Evolutionary conservation across 352 stramenopile genomes (phyloP).

Genomic region (Phytophthora fragariae): DNA sequence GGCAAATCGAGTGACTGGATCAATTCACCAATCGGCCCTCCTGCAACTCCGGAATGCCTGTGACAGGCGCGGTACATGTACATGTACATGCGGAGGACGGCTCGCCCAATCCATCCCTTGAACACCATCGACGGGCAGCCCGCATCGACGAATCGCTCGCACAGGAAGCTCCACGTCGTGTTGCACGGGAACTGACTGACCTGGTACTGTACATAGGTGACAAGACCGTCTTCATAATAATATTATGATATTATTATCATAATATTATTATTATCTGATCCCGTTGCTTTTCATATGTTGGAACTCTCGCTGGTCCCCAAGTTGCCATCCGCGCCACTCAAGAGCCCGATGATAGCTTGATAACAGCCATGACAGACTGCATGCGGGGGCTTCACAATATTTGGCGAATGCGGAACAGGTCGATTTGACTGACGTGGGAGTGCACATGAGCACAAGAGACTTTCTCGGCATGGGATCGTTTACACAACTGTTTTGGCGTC

Average conservation of each 20-base stretch:
- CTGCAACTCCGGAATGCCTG: constrained; percentile 20
- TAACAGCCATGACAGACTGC: constrained; percentile 2
- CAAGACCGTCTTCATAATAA: no score
- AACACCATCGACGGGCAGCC: constrained; percentile 14
- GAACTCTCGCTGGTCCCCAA: no score
- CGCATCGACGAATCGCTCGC: constrained; percentile 16
- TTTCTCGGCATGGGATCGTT: no score
- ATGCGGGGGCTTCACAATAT: not conserved
- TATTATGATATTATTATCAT: no score
- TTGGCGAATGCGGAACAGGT: constrained; percentile 19
- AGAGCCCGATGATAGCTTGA: constrained; percentile 8
- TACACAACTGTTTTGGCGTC: no score
- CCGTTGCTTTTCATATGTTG: no score
- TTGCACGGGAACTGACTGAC: not conserved
- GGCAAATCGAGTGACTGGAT: constrained; percentile 6
- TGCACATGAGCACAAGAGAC: not conserved
- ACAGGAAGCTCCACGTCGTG: constrained; percentile 7
- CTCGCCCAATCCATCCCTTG: constrained; percentile 15
- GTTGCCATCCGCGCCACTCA: no score
- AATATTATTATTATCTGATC: no score
- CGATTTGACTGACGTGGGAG: constrained; percentile 8
- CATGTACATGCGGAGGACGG: not conserved
- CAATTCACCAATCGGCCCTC: constrained; percentile 21
- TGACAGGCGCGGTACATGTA: constrained; percentile 19
- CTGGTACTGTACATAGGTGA: no score